Evolutionary conservation across 768 basidiomycete genomes (phyloP).

Genomic region (Xerocomellus dryophilus): DNA sequence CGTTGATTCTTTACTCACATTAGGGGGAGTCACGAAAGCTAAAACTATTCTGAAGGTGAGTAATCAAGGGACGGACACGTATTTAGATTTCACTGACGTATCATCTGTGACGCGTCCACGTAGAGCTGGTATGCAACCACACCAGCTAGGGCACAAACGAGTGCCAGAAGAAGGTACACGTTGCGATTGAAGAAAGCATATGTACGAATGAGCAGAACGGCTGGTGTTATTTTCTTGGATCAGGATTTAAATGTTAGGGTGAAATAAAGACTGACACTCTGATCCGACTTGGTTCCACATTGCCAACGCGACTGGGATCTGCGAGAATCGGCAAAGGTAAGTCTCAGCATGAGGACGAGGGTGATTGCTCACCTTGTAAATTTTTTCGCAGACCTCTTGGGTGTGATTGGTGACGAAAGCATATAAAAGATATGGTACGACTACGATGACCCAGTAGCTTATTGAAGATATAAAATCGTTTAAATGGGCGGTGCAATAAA

Average conservation of each 20-base stretch:
- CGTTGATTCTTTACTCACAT: conserved; percentile 38
- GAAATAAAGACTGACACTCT: conserved; percentile 48
- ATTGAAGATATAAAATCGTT: conserved; percentile 4
- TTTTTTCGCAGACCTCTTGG: conserved; percentile 58
- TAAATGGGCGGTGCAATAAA: conserved; percentile 9
- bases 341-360: background rate
- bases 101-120: conserved; percentile 76
- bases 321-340: background rate
- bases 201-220: conserved; percentile 77
- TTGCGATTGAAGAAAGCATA: conserved; percentile 87
- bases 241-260: background rate
- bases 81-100: conserved; percentile 43
- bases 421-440: conserved; percentile 75
- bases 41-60: conserved; percentile 44
- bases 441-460: conserved; percentile 81
- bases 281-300: conserved; percentile 89
- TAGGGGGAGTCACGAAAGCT: conserved; percentile 61
- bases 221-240: conserved; percentile 34
- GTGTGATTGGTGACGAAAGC: conserved; percentile 72
- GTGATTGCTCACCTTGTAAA: conserved; percentile 54
- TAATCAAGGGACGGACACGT: background rate
- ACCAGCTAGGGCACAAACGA: conserved; percentile 64
- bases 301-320: conserved; percentile 79
- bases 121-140: conserved; percentile 81
- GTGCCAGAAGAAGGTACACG: conserved; percentile 57